Evolutionary conservation across 2,329 filamentous ascomycete genomes (phyloP).

Genomic region (Magnaporthiopsis incrustans): DNA sequence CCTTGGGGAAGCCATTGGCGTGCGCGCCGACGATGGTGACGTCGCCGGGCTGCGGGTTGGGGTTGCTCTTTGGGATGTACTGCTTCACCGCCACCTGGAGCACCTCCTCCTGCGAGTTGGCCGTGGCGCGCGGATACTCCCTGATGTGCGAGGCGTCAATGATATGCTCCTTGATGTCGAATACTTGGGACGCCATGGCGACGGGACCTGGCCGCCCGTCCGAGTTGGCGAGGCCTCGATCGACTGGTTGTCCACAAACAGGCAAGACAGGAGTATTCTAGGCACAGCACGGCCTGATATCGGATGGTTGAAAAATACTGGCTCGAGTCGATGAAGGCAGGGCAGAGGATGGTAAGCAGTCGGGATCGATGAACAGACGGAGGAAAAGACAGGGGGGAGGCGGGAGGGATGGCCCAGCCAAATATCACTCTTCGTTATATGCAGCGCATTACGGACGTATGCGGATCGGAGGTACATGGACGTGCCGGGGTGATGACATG

Average conservation of each 20-base stretch:
- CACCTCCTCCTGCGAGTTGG: slow-evolving; percentile 64
- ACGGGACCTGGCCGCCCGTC: background rate
- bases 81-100: slow-evolving; percentile 76
- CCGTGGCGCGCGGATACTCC: slow-evolving; percentile 69
- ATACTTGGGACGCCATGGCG: slow-evolving; percentile 22
- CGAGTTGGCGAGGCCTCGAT: too few species aligned
- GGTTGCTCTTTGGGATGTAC: slow-evolving; percentile 70
- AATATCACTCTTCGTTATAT: background rate
- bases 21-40: slow-evolving; percentile 81
- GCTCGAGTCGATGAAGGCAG: too few species aligned
- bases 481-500: too few species aligned
- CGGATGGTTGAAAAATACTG: too few species aligned
- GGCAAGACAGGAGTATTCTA: background rate
- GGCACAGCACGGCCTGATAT: too few species aligned
- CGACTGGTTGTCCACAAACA: background rate
- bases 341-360: too few species aligned
- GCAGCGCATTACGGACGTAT: background rate
- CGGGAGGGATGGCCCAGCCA: background rate
- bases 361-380: too few species aligned
- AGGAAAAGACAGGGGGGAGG: background rate
- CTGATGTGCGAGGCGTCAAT: slow-evolving; percentile 71
- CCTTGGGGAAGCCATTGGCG: slow-evolving; percentile 91
- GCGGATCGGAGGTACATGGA: background rate
- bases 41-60: slow-evolving; percentile 60
- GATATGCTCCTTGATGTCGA: slow-evolving; percentile 65